Evolutionary conservation across 495 filamentous ascomycete genomes (phyloP).

Genomic region (Alectoria sarmentosa): DNA sequence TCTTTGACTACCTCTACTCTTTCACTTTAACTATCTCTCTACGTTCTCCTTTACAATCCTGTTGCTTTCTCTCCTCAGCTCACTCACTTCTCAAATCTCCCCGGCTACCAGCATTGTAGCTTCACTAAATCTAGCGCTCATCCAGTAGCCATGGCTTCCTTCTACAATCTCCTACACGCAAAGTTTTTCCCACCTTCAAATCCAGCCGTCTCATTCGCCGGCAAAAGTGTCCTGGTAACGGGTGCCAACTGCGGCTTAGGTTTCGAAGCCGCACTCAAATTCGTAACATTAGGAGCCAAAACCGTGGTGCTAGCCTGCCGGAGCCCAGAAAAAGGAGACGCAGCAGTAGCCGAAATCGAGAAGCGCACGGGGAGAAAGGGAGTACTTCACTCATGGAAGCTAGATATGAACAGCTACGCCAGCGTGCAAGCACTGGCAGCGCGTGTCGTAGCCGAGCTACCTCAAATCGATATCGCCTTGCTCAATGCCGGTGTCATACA

Average conservation of each 20-base stretch:
- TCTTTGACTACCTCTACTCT: too few relatives aligned
- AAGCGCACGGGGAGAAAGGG: neutral
- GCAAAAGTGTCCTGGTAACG: constrained; percentile 36
- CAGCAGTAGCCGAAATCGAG: neutral
- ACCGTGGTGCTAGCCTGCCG: constrained; percentile 40
- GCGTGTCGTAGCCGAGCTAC: constrained; percentile 11
- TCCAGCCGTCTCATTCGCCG: constrained; percentile 41
- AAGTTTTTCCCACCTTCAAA: too few relatives aligned
- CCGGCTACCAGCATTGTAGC: too few relatives aligned
- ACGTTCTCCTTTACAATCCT: too few relatives aligned
- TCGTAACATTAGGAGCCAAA: constrained; percentile 33
- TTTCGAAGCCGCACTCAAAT: constrained; percentile 29
- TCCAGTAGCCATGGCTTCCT: too few relatives aligned
- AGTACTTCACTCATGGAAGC: constrained; percentile 1
- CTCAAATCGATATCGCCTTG: constrained; percentile 38
- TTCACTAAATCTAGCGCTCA: too few relatives aligned
- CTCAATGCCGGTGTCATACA: constrained; percentile 43
- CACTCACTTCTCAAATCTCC: too few relatives aligned
- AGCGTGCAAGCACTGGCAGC: constrained; percentile 43
- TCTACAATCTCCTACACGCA: too few relatives aligned
- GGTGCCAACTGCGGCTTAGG: constrained; percentile 35
- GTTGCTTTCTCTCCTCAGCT: too few relatives aligned
- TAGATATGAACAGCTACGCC: constrained; percentile 48
- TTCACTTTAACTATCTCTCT: too few relatives aligned
- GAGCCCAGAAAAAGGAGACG: constrained; percentile 10